These are phyloP conservation scores for Septoria linicola DNA, from an alignment of 2,329 filamentous ascomycete species.

Conservation along the genomic window DNA sequence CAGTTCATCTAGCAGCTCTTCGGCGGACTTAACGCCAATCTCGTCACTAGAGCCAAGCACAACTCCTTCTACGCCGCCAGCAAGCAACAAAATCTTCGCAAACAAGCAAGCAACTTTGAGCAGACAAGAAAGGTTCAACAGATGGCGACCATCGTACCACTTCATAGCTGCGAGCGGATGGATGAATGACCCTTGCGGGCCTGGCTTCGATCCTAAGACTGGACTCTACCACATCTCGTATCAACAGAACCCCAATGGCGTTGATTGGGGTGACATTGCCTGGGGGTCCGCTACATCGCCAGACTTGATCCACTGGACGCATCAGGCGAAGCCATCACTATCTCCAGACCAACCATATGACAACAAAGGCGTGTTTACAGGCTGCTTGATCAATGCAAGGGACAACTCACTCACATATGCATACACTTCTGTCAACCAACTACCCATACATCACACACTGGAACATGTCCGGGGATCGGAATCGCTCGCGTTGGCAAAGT, in stretches of 20 bases:
- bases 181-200: conserved; percentile 49
- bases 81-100: background rate
- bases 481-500: conserved; percentile 42
- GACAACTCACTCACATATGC: conserved; percentile 39
- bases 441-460: conserved; percentile 45
- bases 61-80: conserved; percentile 1
- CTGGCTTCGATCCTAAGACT: conserved; percentile 43
- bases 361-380: conserved; percentile 44
- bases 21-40: conserved; percentile 8
- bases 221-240: conserved; percentile 45
- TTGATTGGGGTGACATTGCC: conserved; percentile 45
- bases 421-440: conserved; percentile 44
- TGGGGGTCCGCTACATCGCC: conserved; percentile 44
- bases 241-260: conserved; percentile 46
- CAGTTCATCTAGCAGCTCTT: conserved; percentile 13
- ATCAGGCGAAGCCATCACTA: conserved; percentile 34
- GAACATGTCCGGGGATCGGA: conserved; percentile 41
- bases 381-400: conserved; percentile 39
- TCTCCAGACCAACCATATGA: conserved; percentile 42
- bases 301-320: conserved; percentile 44
- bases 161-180: conserved; percentile 41
- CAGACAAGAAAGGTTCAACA: conserved; percentile 15
- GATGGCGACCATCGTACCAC: conserved; percentile 39
- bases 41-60: conserved; percentile 8
- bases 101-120: conserved; percentile 4